These are phyloP conservation scores for Pythium vanterpoolii DNA, from an alignment of 352 stramenopile genomes.

Conservation along the genomic window DNA sequence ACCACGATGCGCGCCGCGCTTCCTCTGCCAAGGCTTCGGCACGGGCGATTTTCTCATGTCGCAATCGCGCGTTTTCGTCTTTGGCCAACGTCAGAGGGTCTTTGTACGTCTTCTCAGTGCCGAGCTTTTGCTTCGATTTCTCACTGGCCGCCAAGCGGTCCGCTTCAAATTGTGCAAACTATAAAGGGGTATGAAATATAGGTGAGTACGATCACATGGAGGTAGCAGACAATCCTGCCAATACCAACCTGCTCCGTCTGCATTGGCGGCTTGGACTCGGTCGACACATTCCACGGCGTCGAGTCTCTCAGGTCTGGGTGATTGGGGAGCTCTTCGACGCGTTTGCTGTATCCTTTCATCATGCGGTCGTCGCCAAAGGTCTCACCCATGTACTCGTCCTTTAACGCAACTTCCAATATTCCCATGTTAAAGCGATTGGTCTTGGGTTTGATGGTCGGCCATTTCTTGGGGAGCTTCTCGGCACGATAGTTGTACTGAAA, in stretches of 20 bases:
- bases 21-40: conserved; percentile 16
- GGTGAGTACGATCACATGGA: too few relatives aligned
- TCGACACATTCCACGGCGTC: conserved; percentile 62
- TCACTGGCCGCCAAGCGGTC: conserved; percentile 33
- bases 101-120: conserved; percentile 39
- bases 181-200: too few relatives aligned
- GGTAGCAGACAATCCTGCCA: too few relatives aligned
- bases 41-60: conserved; percentile 40
- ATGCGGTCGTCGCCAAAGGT: conserved; percentile 69
- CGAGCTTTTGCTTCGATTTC: conserved; percentile 50
- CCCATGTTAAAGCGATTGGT: conserved; percentile 78
- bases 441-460: conserved; percentile 63
- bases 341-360: conserved; percentile 68
- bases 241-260: conserved; percentile 56
- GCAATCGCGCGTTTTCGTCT: conserved; percentile 41
- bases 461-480: conserved; percentile 81
- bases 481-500: conserved; percentile 85
- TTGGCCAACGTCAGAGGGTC: conserved; percentile 49
- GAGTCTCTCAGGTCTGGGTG: conserved; percentile 58
- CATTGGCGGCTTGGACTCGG: conserved; percentile 39
- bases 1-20: conserved; percentile 14
- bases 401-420: conserved; percentile 65
- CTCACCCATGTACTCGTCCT: conserved; percentile 60
- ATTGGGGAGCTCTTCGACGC: conserved; percentile 72
- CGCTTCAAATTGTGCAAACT: conserved; percentile 25